Evolutionary conservation across 164 flowering plant species (phyloP), one percentile per base, ranked within the genome.

Genomic region (Berberis vulgaris): DNA sequence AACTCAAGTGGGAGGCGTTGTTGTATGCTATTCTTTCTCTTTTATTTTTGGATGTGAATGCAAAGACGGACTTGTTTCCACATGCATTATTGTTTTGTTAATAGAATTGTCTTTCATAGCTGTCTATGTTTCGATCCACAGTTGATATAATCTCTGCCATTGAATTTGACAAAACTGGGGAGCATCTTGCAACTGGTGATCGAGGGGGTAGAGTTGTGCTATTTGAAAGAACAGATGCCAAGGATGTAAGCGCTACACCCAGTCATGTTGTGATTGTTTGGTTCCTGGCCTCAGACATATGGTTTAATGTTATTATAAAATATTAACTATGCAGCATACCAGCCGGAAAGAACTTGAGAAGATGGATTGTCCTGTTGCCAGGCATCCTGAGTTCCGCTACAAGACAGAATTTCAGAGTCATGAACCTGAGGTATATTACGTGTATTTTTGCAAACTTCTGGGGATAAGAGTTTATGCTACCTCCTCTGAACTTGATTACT

Each of bases 351-450:
- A 86, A 78, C 70, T 81, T 64, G 96, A 89, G 78, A 79, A 76
- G 45, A 71, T 68, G 68, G 96, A 85, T 69, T 78, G 74, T 65
- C 64, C 80, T 44, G 64, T 75, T 26, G 71, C 67, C 60, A 79
- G 83, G 78, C 93, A 85, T 72, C 93, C 96, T 26, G 96, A 89
- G 67, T 89, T 85, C 57, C 89, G 88, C 38, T 89, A 89, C 66
- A 87, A 89, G 76, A 89, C 96, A 40, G 96, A 89, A 67, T 87
- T 89, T 67, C 96, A 88, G 76, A 88, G 96, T 70, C 96, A 88
- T 68, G 96, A 88, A 70, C 96, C 96, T 54, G 96, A 89, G 93
- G 96, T 86, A 73, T 66, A 70, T 64, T 42, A 8, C 41, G 7
- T 52, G 13, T 4, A 50, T 42, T 13, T 40, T 50, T 26, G 9